Base-by-base conservation (phyloP, 495 filamentous ascomycete genomes). In the Lasiosphaeriaceae sp. region DNA sequence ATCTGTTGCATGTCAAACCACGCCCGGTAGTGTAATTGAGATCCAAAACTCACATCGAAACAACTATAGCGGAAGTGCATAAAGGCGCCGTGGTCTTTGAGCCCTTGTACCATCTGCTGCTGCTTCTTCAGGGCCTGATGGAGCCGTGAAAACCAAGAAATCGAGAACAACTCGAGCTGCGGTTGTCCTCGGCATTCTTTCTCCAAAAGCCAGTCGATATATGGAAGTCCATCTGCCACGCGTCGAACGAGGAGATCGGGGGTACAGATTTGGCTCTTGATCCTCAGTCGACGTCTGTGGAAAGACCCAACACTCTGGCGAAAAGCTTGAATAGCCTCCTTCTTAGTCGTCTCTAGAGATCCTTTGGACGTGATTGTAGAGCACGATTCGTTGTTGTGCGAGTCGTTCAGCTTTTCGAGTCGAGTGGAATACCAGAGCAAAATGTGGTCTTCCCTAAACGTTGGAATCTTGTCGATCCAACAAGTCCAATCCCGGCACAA, bases 401-500 rank as follows among this genome's bases (percentile, higher is more conserved):
- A 24, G n/a, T n/a, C n/a, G n/a, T n/a, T n/a, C n/a, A n/a, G n/a
- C n/a, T n/a, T n/a, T n/a, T 51, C 41, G 17, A 50, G 16, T n/a
- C 50, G 53, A 1, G 73, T 59, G 12, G 76, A 64, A 44, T 80
- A 78, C 79, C 79, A 82, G 39, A 74, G 69, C 20, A 73, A 59
- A 23, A 82, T 76, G 52, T 82, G 78, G 11, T 70, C 69, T 41
- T 79, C 78, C 35, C 74, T 71, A 3, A 78, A 76, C 44, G 66
- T 72, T 35, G 77, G 68, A 11, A 82, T 60, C 17, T 71, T 70
- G 50, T 75, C 72, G 44, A 74, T 75, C 79, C 79, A 82, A 7
- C 66, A 73, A 11, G 77, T 74, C 79, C 79, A 82, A 51, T 80
- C 74, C 16, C 73, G 74, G 23, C 73, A 71, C 12, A 76, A 66